Conservation (phyloP, 768 basidiomycete genomes). For the Hortiboletus campestris region DNA sequence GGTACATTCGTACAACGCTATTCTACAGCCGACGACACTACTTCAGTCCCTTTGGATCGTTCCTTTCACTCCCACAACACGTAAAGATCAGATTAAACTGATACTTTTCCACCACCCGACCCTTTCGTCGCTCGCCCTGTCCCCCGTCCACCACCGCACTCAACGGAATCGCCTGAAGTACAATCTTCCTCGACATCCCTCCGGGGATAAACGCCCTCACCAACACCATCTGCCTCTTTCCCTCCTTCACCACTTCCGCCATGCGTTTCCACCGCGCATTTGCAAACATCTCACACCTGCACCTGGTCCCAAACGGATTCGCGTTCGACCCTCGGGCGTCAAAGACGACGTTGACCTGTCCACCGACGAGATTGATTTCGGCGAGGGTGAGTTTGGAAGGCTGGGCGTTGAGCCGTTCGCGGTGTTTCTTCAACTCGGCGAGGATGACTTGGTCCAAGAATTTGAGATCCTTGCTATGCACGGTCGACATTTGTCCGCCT, state of each 20-base stretch:
- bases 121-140: background rate
- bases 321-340: conserved; percentile 19
- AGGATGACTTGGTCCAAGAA: conserved; percentile 29
- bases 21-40: background rate
- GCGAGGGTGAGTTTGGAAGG: conserved; percentile 22
- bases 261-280: conserved; percentile 26
- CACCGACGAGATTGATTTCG: conserved; percentile 24
- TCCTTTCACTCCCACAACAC: conserved; percentile 14
- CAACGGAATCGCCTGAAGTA: conserved; percentile 28
- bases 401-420: conserved; percentile 5
- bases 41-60: background rate
- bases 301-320: conserved; percentile 27
- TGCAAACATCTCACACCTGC: conserved; percentile 23
- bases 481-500: conserved; percentile 25
- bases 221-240: conserved; percentile 16
- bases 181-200: conserved; percentile 26
- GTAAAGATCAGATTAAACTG: conserved; percentile 27
- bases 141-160: conserved; percentile 7
- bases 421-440: conserved; percentile 24
- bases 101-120: conserved; percentile 7
- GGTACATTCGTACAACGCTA: no score
- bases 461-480: conserved; percentile 25
- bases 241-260: conserved; percentile 13
- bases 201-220: conserved; percentile 30
- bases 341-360: conserved; percentile 12